Evolutionary conservation across 2,329 filamentous ascomycete species (phyloP), one percentile per base, ranked within the genome.

Genomic region (Colletotrichum sp.): DNA sequence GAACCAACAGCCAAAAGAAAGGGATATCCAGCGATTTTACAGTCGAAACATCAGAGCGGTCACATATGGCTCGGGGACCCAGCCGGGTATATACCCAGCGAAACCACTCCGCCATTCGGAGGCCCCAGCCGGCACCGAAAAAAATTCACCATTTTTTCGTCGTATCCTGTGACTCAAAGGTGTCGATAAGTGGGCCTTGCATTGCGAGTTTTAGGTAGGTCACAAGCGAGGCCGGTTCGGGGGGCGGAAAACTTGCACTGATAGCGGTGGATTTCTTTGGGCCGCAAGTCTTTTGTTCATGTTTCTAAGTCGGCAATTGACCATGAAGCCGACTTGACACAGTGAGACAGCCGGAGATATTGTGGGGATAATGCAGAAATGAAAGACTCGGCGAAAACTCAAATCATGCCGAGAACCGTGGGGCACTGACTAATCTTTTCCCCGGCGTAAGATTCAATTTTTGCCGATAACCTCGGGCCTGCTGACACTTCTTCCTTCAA

Each of bases 131-230:
- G 64, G 64, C 44, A 32, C 16, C 24, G 16, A 28, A 30, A 65
- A 34, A 34, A 60, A 32, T 52, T 64, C 32, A 52, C 44, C 73
- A 39, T 68, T 76, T 68, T 68, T 63, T 32, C 6, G 16, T 60
- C 44, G 55, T 60, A 52, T 68, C n/a, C 64, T 64, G 21, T 73
- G 73, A 73, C 64, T 76, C 70, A 68, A 73, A 49, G 18, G 28
- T 60, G 34, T 68, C 34, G 70, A 49, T 30, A 24, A 68, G 73
- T 76, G 73, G 73, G 34, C 57, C 70, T 21, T 4, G 44, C 24
- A 60, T 49, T 28, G 32, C 57, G 57, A n/a, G 30, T 57, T 63
- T n/a, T 44, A 16, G 59, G 3, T n/a, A 28, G 59, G 59, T 62
- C 28, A 62, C 28, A 55, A 34, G 36, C n/a, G 10, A 72, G 39